Conservation (phyloP, 305 asterid genomes). For the Ilex paraguariensis region DNA sequence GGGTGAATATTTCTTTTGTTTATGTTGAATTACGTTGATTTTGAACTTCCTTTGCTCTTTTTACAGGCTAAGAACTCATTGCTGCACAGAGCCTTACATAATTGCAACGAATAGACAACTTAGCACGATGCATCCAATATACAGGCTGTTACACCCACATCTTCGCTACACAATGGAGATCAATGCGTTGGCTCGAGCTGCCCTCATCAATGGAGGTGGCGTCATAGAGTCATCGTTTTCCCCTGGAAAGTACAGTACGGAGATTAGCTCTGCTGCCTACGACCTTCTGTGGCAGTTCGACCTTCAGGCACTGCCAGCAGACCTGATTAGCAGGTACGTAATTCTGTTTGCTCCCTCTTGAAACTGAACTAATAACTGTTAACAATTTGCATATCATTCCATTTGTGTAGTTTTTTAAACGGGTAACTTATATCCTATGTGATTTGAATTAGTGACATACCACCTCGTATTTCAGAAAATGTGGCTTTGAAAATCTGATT, state of each 20-base stretch:
- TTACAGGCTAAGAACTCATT: slow-evolving; percentile 60
- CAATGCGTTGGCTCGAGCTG: slow-evolving; percentile 43
- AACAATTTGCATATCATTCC: no score
- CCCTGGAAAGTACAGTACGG: slow-evolving; percentile 38
- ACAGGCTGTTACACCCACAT: slow-evolving; percentile 47
- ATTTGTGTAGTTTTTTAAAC: no score
- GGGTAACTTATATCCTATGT: no score
- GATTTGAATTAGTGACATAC: no score
- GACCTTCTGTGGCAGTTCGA: slow-evolving; percentile 67
- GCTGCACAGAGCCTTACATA: slow-evolving; percentile 54
- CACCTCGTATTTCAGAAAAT: no score
- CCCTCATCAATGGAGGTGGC: slow-evolving; percentile 43
- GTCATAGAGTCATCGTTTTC: slow-evolving; percentile 47
- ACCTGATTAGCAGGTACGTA: slow-evolving; percentile 56
- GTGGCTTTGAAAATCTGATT: no score
- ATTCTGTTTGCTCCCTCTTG: not conserved
- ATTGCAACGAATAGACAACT: slow-evolving; percentile 53
- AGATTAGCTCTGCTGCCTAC: slow-evolving; percentile 42
- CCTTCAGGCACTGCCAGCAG: slow-evolving; percentile 54
- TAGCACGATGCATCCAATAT: slow-evolving; percentile 60
- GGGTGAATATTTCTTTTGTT: no score
- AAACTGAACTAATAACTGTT: no score
- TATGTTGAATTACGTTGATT: no score
- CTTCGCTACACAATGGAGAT: slow-evolving; percentile 69
- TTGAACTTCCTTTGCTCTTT: not conserved